phyloP scores from a whole-genome alignment of 202 grass and related monocot genomes.

The Tripidium arundinaceum region DNA sequence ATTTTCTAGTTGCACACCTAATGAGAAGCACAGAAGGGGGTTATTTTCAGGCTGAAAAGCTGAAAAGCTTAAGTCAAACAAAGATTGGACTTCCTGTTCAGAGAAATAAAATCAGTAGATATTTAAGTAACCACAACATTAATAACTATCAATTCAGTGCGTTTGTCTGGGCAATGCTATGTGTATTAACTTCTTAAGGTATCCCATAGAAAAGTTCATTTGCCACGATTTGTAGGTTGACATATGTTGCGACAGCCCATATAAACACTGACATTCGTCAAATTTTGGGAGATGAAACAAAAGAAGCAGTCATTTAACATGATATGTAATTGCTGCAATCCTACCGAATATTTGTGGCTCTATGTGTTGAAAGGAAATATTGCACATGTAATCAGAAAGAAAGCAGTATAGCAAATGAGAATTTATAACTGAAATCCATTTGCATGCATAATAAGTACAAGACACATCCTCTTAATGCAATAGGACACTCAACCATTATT shows the following conservation, averaged over 20 bases:
- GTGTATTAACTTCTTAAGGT: too few species aligned
- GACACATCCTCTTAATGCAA: constrained; percentile 3
- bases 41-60: neutral
- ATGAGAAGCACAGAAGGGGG: constrained; percentile 28
- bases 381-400: constrained; percentile 6
- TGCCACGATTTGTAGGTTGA: neutral
- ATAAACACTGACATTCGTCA: neutral
- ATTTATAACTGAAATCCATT: neutral
- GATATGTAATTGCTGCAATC: neutral
- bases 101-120: constrained; percentile 17
- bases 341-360: neutral
- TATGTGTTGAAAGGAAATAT: constrained; percentile 12
- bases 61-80: constrained; percentile 13
- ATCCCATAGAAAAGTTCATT: neutral
- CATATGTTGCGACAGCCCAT: neutral
- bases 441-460: constrained; percentile 6
- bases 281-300: constrained; percentile 1
- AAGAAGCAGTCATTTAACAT: too few species aligned
- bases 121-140: constrained; percentile 26
- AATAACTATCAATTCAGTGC: constrained; percentile 11
- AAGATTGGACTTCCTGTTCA: neutral
- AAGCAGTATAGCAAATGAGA: neutral
- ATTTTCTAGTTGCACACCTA: constrained; percentile 83
- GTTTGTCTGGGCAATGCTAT: constrained; percentile 6
- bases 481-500: neutral